phyloP scores from a whole-genome alignment of 768 basidiomycete genomes.

The Gloeopeniophorella convolvens region DNA sequence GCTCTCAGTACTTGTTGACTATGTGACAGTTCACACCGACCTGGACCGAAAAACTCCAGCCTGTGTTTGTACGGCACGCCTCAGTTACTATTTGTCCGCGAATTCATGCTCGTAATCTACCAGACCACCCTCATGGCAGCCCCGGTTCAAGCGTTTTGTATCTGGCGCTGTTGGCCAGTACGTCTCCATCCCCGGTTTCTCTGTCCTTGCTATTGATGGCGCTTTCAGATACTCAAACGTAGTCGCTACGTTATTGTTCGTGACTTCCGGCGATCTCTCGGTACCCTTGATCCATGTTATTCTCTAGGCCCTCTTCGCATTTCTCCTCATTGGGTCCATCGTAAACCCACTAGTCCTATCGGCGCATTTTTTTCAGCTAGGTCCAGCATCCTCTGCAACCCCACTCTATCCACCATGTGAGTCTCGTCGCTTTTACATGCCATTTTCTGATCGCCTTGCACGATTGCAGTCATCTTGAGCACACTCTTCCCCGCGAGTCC shows the following conservation, averaged over 20 bases:
- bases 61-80: neutral
- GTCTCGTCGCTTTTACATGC: too few species aligned
- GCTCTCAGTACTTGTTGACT: neutral
- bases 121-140: slow-evolving; percentile 3
- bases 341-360: neutral
- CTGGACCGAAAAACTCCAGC: neutral
- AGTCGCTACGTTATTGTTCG: neutral
- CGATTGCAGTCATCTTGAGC: neutral
- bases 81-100: neutral
- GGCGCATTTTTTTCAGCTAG: too few species aligned
- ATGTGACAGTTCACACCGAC: neutral
- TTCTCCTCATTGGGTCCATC: neutral
- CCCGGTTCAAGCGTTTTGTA: neutral
- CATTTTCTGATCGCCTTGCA: too few species aligned
- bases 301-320: neutral
- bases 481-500: neutral
- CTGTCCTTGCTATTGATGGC: neutral
- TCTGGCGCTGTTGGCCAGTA: slow-evolving; percentile 3
- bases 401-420: too few species aligned
- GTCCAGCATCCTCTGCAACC: too few species aligned
- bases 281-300: neutral
- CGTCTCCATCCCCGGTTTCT: neutral
- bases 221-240: neutral
- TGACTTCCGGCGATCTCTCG: neutral
- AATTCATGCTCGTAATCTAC: neutral